A percentile compares a stretch with the other conserved stretches of the same genome.
Evolutionary conservation across 2,329 filamentous ascomycete genomes (phyloP).

Genomic region (Epichloe amarillans): DNA sequence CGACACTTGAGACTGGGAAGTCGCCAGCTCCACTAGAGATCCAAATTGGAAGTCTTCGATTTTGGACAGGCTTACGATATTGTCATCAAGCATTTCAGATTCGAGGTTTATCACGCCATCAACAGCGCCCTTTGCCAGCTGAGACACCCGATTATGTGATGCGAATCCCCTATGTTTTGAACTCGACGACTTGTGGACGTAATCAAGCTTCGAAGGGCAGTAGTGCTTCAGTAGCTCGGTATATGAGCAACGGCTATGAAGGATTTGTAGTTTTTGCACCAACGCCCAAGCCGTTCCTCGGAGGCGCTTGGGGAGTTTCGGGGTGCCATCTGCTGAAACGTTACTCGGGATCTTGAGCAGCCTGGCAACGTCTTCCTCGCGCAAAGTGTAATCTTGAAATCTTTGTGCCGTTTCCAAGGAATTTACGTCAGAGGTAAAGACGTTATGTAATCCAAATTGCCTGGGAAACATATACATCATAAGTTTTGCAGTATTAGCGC

Average conservation of each 20-base stretch:
- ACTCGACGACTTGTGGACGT: background rate
- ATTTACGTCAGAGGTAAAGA: conserved; percentile 64
- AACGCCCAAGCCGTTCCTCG: conserved; percentile 48
- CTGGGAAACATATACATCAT: conserved; percentile 91
- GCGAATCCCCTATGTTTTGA: background rate
- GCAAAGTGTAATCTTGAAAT: conserved; percentile 73
- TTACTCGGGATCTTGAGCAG: conserved; percentile 10
- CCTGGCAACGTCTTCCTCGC: conserved; percentile 63
- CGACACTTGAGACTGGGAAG: conserved; percentile 55
- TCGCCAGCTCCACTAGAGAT: conserved; percentile 54
- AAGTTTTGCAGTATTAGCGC: conserved; percentile 49
- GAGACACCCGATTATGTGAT: background rate
- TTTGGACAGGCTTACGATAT: no score
- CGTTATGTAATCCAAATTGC: conserved; percentile 84
- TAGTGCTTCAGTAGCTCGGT: conserved; percentile 65
- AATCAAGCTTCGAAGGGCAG: conserved; percentile 43
- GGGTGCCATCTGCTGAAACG: conserved; percentile 6
- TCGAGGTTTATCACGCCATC: background rate
- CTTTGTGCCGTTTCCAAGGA: conserved; percentile 52
- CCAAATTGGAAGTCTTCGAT: conserved; percentile 8
- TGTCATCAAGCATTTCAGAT: background rate
- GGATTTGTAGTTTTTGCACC: conserved; percentile 52
- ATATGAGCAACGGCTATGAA: conserved; percentile 68
- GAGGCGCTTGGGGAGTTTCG: conserved; percentile 50
- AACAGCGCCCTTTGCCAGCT: background rate